Percentiles rank a stretch among this genome's conserved stretches.
Conservation (phyloP, 2,329 filamentous ascomycete genomes). For the Xylaria sp. region DNA sequence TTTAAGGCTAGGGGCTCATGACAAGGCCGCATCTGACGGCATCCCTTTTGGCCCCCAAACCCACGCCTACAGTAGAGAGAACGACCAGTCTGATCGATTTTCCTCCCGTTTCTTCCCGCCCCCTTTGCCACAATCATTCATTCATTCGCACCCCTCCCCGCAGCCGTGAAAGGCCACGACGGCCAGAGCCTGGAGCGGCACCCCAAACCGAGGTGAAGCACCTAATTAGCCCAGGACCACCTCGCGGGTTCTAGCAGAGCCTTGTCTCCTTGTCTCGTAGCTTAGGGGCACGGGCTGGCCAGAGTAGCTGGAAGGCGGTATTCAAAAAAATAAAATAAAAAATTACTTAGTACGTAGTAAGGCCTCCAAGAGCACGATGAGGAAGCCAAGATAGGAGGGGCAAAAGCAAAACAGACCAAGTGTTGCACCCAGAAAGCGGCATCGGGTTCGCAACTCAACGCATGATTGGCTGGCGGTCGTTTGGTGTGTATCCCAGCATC, state of each 20-base stretch:
- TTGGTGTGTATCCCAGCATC: conserved; percentile 31
- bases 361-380: neutral
- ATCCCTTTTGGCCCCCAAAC: conserved; percentile 24
- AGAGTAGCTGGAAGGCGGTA: too few species aligned
- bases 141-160: neutral
- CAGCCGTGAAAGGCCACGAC: neutral
- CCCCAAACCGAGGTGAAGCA: conserved; percentile 1
- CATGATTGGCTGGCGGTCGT: conserved; percentile 22
- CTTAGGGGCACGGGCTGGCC: neutral
- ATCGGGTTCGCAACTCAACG: conserved; percentile 4
- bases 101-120: neutral
- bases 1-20: conserved; percentile 2
- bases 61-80: neutral
- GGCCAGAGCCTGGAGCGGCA: neutral
- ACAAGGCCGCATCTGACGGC: neutral
- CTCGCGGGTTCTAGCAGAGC: neutral
- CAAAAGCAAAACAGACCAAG: neutral
- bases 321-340: too few species aligned
- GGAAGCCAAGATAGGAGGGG: neutral
- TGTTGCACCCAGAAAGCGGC: conserved; percentile 11
- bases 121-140: neutral
- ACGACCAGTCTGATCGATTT: neutral
- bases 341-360: neutral
- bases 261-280: neutral
- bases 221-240: conserved; percentile 17